A percentile compares a stretch with the other conserved stretches of the same genome.
Evolutionary conservation across 2,329 filamentous ascomycete genomes (phyloP).

Genomic region (Didymella glomerata): DNA sequence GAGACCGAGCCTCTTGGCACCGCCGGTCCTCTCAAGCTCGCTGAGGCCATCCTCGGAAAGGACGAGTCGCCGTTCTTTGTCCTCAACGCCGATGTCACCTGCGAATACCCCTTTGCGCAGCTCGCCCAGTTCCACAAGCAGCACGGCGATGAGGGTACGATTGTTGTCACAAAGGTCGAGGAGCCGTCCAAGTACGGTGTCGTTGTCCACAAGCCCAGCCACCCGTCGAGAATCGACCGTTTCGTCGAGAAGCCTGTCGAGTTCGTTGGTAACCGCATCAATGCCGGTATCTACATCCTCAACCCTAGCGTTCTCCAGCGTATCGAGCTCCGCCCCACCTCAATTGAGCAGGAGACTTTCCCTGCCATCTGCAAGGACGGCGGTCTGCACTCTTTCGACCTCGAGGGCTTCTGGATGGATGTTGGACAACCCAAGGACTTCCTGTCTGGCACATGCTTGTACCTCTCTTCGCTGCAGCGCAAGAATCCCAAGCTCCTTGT

Average conservation of each 20-base stretch:
- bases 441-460: conserved; percentile 93
- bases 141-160: conserved; percentile 95
- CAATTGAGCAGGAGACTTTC: conserved; percentile 99
- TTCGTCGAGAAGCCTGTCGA: conserved; percentile 99
- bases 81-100: conserved; percentile 97
- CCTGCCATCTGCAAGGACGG: conserved; percentile 89
- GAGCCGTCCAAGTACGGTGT: conserved; percentile 99
- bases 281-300: conserved; percentile 97
- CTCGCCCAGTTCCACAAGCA: conserved; percentile 90
- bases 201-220: conserved; percentile 93
- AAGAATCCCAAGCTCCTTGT: conserved; percentile 85
- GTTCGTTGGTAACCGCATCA: conserved; percentile 98
- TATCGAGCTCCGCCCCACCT: conserved; percentile 95
- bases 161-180: conserved; percentile 98
- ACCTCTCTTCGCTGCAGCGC: conserved; percentile 91
- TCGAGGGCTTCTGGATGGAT: conserved; percentile 99
- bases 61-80: conserved; percentile 97
- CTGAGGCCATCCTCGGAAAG: conserved; percentile 89
- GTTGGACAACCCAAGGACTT: conserved; percentile 99
- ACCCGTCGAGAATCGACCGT: conserved; percentile 91
- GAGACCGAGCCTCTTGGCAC: conserved; percentile 95
- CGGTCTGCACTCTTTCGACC: conserved; percentile 92
- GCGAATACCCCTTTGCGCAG: conserved; percentile 94
- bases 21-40: conserved; percentile 92
- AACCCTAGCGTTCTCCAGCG: conserved; percentile 90